phyloP scores from a whole-genome alignment of 140 eudicot genomes.

The Stevia rebaudiana region DNA sequence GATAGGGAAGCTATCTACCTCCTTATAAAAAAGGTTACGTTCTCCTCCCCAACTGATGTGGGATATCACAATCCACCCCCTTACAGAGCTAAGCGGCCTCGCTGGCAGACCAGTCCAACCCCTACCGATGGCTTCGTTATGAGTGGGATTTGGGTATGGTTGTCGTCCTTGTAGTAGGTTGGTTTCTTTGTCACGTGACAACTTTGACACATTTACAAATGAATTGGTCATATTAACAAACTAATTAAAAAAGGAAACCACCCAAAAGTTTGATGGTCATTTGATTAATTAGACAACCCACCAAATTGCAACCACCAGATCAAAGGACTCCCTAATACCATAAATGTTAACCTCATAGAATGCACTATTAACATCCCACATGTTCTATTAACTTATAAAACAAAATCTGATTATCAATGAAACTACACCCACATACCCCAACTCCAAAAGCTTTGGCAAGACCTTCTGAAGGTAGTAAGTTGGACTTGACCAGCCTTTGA shows the following conservation, averaged over 20 bases:
- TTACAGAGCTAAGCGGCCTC: too few relatives aligned
- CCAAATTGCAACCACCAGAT: background rate
- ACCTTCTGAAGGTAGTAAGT: conserved; percentile 85
- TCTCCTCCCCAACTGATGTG: too few relatives aligned
- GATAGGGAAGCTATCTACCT: too few relatives aligned
- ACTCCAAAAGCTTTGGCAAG: conserved; percentile 72
- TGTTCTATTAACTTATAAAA: too few relatives aligned
- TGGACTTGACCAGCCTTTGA: conserved; percentile 97
- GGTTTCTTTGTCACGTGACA: background rate
- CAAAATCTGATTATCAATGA: background rate
- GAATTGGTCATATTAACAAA: background rate
- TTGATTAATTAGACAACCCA: background rate
- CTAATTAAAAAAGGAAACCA: background rate
- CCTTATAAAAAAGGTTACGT: too few relatives aligned
- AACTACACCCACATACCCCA: conserved; percentile 48
- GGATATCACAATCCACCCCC: too few relatives aligned
- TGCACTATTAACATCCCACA: background rate
- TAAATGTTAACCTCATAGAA: background rate
- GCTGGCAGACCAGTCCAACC: too few relatives aligned
- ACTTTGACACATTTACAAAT: background rate
- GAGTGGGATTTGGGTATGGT: too few relatives aligned
- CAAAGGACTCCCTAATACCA: background rate
- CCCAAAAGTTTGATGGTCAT: background rate
- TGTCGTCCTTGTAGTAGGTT: too few relatives aligned
- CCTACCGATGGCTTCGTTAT: too few relatives aligned